Evolutionary conservation across 768 basidiomycete genomes (phyloP), one percentile per base, ranked within the genome.

Genomic region (Hypsizygus marmoreus): DNA sequence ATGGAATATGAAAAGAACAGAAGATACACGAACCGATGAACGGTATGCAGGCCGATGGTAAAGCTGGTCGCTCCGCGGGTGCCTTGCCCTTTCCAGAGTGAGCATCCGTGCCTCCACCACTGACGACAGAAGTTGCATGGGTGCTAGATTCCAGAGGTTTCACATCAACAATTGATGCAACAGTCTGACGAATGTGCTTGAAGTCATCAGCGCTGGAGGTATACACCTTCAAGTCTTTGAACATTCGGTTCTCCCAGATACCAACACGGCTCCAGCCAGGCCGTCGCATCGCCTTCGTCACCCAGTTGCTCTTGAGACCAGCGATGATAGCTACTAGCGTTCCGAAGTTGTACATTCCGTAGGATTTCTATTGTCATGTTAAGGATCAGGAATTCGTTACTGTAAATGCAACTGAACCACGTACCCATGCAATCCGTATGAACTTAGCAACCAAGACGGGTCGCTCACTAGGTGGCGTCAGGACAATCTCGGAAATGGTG

Each of bases 361-460:
- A 95, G 23, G 82, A 82, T 82, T 91, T 91, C 92, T 95, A 60
- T n/a, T n/a, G n/a, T n/a, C n/a, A n/a, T n/a, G n/a, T n/a, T n/a
- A n/a, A n/a, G n/a, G n/a, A n/a, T n/a, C n/a, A n/a, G n/a, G n/a
- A n/a, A n/a, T n/a, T n/a, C n/a, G n/a, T n/a, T n/a, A n/a, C n/a
- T n/a, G n/a, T n/a, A n/a, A n/a, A 16, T 40, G 16, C 11, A 13
- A 51, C 35, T 25, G 4, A 31, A 26, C 25, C 19, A 70, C 85
- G 61, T 54, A 92, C 91, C 76, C 83, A 91, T 29, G 93, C 93
- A 45, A 95, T 71, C 31, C 90, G 82, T 50, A 95, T 83, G 61
- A 95, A 86, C 67, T 92, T 94, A 47, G 70, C 71, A 38, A 90
- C 79, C 14, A 97, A 67, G 36, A 74, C 50, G 26, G 74, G 76